Percentiles rank a stretch among this genome's conserved stretches.
Evolutionary conservation across 2,329 filamentous ascomycete species (phyloP).

Genomic region (Colletotrichum karsti): DNA sequence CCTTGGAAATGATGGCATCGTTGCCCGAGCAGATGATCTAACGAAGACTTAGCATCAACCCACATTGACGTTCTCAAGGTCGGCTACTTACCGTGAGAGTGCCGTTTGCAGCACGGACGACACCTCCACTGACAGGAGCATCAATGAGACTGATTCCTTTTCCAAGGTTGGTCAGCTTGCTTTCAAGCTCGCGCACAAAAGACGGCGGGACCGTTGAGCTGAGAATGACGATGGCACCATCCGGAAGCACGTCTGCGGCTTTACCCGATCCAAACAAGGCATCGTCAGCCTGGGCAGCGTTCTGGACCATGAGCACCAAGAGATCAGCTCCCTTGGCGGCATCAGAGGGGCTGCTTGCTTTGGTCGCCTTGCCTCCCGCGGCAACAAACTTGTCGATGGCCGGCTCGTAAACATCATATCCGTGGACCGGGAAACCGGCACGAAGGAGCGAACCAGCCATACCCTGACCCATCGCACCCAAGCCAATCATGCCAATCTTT

Average conservation of each 20-base stretch:
- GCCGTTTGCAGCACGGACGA: constrained; percentile 44
- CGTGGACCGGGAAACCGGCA: constrained; percentile 41
- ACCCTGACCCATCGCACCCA: constrained; percentile 48
- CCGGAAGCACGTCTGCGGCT: constrained; percentile 35
- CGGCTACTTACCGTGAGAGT: constrained; percentile 39
- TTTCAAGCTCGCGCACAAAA: constrained; percentile 33
- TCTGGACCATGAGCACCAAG: constrained; percentile 46
- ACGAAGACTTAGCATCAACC: background rate
- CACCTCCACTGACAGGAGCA: constrained; percentile 47
- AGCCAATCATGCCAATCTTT: constrained; percentile 44
- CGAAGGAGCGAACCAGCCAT: constrained; percentile 45
- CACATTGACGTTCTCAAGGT: no score
- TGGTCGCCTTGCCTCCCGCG: constrained; percentile 32
- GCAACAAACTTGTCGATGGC: constrained; percentile 40
- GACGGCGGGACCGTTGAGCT: constrained; percentile 46
- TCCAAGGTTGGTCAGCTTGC: constrained; percentile 30
- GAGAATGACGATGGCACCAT: constrained; percentile 41
- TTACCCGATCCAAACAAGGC: constrained; percentile 41
- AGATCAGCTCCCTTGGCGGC: constrained; percentile 39
- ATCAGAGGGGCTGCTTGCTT: constrained; percentile 36
- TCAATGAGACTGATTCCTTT: constrained; percentile 42
- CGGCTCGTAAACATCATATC: constrained; percentile 41
- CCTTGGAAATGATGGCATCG: constrained; percentile 32
- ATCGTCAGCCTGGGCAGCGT: constrained; percentile 40
- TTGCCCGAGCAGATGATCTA: constrained; percentile 44